These are phyloP conservation scores for Leccinum uliginosum DNA, from an alignment of 768 basidiomycete genomes.

Conservation along the genomic window DNA sequence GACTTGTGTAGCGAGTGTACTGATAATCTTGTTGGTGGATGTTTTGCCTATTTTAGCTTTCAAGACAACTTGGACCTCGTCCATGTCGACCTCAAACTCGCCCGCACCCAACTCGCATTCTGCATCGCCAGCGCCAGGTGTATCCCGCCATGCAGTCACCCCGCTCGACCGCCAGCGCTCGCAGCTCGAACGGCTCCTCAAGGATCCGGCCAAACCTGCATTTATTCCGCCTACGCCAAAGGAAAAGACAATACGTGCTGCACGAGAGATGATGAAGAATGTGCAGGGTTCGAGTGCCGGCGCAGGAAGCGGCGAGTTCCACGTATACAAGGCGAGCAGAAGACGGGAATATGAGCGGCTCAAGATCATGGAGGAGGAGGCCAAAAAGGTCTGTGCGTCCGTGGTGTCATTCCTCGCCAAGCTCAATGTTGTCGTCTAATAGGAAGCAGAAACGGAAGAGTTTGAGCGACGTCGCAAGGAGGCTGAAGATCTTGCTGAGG, in stretches of 20 bases:
- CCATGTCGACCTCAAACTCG: conserved; percentile 30
- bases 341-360: conserved; percentile 93
- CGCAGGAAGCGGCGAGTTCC: conserved; percentile 96
- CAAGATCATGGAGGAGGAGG: conserved; percentile 82
- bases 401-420: not conserved
- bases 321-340: conserved; percentile 95
- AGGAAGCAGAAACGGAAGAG: conserved; percentile 71
- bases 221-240: conserved; percentile 77
- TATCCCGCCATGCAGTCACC: conserved; percentile 44
- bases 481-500: conserved; percentile 66
- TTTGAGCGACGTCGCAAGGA: conserved; percentile 74
- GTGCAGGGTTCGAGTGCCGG: conserved; percentile 97
- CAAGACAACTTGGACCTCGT: conserved; percentile 2
- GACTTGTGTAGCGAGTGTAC: conserved; percentile 4
- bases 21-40: conserved; percentile 17
- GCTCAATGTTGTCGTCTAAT: conserved; percentile 1
- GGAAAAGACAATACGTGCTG: conserved; percentile 74
- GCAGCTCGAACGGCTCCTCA: conserved; percentile 85
- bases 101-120: conserved; percentile 28
- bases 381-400: conserved; percentile 56
- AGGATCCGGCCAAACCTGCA: conserved; percentile 82
- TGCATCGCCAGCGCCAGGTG: conserved; percentile 28
- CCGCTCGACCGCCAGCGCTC: conserved; percentile 49
- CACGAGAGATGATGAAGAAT: conserved; percentile 98
- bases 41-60: conserved; percentile 17